phyloP scores from a whole-genome alignment of 345 rosid species.

The Populus pruinosa region DNA sequence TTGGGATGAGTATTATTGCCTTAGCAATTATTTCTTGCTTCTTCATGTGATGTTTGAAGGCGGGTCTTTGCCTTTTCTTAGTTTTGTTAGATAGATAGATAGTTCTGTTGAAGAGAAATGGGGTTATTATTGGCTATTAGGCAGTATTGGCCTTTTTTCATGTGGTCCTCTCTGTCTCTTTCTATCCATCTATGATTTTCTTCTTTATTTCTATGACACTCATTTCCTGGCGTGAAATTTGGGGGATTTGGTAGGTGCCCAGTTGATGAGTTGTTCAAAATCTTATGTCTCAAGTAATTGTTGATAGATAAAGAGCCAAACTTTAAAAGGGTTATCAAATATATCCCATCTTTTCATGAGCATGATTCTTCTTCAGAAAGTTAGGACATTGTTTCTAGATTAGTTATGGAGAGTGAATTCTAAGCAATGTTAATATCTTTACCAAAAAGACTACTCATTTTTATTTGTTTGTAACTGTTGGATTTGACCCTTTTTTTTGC shows the following conservation, averaged over 20 bases:
- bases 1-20: neutral
- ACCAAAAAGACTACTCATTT: neutral
- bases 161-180: constrained; percentile 1
- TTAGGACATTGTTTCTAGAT: neutral
- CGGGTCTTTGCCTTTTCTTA: no score
- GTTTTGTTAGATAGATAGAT: no score
- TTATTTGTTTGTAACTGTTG: neutral
- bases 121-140: neutral
- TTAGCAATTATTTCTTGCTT: no score
- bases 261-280: constrained; percentile 11
- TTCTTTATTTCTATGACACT: neutral
- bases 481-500: neutral
- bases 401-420: neutral
- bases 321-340: neutral
- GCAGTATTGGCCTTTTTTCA: neutral
- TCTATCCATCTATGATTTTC: neutral
- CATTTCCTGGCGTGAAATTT: constrained; percentile 43
- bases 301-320: neutral
- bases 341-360: neutral
- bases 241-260: constrained; percentile 37
- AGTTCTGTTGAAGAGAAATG: neutral
- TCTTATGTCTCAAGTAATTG: neutral
- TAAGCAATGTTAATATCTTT: neutral
- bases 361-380: neutral
- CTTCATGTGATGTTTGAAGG: no score